These are phyloP conservation scores for Rutstroemia sp. DNA, from an alignment of 2,329 filamentous ascomycete genomes.

Conservation along the genomic window DNA sequence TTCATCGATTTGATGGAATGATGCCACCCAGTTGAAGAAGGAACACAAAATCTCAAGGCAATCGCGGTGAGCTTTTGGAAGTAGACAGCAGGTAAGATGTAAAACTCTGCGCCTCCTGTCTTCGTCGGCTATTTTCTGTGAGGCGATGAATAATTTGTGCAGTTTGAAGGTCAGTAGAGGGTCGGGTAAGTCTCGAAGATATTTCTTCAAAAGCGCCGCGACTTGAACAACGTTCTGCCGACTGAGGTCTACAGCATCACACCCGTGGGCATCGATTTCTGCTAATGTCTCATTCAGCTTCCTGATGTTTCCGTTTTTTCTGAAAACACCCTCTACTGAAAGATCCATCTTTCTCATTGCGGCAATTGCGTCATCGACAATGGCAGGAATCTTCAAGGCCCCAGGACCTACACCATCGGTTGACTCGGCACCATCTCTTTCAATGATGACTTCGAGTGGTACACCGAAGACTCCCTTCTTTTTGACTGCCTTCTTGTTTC, in stretches of 20 bases:
- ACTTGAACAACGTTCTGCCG: conserved; percentile 89
- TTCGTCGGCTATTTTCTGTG: conserved; percentile 78
- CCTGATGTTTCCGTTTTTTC: conserved; percentile 98
- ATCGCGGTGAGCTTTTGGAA: conserved; percentile 89
- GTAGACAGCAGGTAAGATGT: conserved; percentile 83
- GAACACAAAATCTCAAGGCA: conserved; percentile 91
- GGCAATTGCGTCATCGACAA: conserved; percentile 89
- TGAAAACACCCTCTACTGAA: conserved; percentile 96
- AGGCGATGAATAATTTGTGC: conserved; percentile 81
- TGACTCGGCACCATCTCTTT: conserved; percentile 93
- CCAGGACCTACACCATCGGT: conserved; percentile 93
- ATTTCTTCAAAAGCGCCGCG: conserved; percentile 89
- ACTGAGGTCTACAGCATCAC: conserved; percentile 77
- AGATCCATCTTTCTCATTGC: conserved; percentile 99
- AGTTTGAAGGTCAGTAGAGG: conserved; percentile 93
- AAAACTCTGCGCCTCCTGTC: conserved; percentile 78
- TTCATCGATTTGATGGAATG: conserved; percentile 95
- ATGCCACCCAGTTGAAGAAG: conserved; percentile 95
- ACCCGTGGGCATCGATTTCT: conserved; percentile 77
- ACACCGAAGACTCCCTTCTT: conserved; percentile 95
- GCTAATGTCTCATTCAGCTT: conserved; percentile 81
- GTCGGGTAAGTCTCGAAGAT: conserved; percentile 88
- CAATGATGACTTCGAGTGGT: conserved; percentile 78
- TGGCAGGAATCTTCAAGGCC: conserved; percentile 80
- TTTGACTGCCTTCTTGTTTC: conserved; percentile 60